Conservation (phyloP, 2,329 filamentous ascomycete species). For the Cytospora leucostoma region DNA sequence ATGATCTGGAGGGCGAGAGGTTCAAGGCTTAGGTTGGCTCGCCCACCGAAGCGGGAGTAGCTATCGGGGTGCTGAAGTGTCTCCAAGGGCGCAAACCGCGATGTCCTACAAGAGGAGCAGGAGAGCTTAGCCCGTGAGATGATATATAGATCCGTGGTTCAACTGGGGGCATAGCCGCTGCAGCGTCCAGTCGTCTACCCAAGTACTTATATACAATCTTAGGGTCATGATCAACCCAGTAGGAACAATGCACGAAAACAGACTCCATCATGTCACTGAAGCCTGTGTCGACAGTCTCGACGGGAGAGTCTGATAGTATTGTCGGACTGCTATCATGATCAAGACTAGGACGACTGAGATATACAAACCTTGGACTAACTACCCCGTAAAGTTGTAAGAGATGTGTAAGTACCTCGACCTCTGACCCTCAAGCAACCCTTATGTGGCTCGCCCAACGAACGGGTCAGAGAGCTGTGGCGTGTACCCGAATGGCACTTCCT, state of each 20-base stretch:
- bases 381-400: no score
- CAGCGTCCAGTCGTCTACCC: background rate
- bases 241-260: background rate
- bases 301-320: no score
- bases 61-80: background rate
- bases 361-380: no score
- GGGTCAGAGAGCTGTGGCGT: no score
- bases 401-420: background rate
- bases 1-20: conserved; percentile 74
- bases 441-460: no score
- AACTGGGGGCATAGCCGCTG: background rate
- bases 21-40: conserved; percentile 61
- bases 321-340: no score
- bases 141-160: background rate
- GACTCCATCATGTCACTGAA: background rate
- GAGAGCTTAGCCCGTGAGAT: background rate
- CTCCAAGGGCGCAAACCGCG: background rate
- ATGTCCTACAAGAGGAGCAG: background rate
- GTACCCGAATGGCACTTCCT: no score
- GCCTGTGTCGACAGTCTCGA: no score
- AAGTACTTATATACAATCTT: background rate
- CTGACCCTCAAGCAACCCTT: no score
- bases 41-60: background rate
- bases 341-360: no score
- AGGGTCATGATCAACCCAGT: background rate